Conservation (phyloP, 129 eudicot species). For the Solidago caesia region DNA sequence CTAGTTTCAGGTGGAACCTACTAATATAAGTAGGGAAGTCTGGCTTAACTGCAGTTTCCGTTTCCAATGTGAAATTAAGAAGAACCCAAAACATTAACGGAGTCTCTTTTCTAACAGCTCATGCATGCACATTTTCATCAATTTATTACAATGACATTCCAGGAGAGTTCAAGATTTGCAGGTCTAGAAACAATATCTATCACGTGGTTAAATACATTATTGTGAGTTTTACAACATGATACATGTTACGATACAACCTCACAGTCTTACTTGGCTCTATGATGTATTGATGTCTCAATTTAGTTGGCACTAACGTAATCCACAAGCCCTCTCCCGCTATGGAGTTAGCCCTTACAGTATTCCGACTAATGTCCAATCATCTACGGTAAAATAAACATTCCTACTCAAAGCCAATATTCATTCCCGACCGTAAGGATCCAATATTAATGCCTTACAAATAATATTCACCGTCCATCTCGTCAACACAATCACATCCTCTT, state of each 20-base stretch:
- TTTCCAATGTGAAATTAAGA: constrained; percentile 10
- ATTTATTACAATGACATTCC: neutral
- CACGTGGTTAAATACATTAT: constrained; percentile 7
- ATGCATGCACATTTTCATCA: constrained; percentile 15
- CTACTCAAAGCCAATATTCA: neutral
- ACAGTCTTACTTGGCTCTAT: neutral
- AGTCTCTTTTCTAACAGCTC: neutral
- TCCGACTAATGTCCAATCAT: constrained; percentile 3
- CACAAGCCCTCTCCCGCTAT: neutral
- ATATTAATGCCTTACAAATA: neutral
- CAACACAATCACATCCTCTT: constrained; percentile 11
- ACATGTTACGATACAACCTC: constrained; percentile 20
- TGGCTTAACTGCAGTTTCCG: neutral
- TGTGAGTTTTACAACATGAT: constrained; percentile 10
- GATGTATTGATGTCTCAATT: constrained; percentile 15
- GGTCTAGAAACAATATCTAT: constrained; percentile 10
- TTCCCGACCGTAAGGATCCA: neutral
- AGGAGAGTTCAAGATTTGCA: neutral
- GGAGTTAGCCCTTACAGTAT: neutral
- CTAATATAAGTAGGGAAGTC: neutral
- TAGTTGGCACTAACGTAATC: constrained; percentile 1
- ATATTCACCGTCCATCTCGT: neutral
- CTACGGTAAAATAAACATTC: neutral
- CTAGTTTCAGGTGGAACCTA: constrained; percentile 11
- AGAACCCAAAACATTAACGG: constrained; percentile 5